Evolutionary conservation across 495 filamentous ascomycete genomes (phyloP).

Genomic region (Talaromyces nanjingensis): DNA sequence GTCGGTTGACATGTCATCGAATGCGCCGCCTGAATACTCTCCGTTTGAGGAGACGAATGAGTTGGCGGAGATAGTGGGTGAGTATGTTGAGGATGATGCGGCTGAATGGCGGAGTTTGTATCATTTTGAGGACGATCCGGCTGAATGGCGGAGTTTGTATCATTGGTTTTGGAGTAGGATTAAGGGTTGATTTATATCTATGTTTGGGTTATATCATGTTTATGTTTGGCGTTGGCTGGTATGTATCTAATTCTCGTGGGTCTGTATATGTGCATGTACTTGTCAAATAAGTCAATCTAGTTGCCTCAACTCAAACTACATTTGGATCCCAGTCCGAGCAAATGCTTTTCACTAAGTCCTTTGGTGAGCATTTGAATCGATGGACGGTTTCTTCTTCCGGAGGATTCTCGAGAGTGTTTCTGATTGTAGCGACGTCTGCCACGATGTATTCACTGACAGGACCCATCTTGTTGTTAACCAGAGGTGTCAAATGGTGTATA

Average conservation of each 20-base stretch:
- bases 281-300: neutral
- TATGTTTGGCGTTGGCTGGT: neutral
- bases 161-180: conserved; percentile 38
- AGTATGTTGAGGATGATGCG: conserved; percentile 42
- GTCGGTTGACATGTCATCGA: conserved; percentile 31
- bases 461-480: too few species aligned
- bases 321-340: too few species aligned
- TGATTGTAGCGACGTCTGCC: too few species aligned
- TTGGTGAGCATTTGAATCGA: too few species aligned
- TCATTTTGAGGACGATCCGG: conserved; percentile 32
- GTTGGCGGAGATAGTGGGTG: conserved; percentile 39
- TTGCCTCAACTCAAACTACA: neutral
- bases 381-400: too few species aligned
- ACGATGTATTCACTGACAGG: too few species aligned
- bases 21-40: conserved; percentile 4
- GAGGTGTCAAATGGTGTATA: too few species aligned
- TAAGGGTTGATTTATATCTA: conserved; percentile 3
- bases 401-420: too few species aligned
- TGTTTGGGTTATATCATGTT: neutral
- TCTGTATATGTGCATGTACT: neutral
- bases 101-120: conserved; percentile 31
- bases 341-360: too few species aligned
- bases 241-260: neutral
- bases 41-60: conserved; percentile 29
- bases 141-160: conserved; percentile 36